Base-by-base conservation (phyloP, 1,284 basidiomycete genomes). In the Leccinum cinnamomeum region DNA sequence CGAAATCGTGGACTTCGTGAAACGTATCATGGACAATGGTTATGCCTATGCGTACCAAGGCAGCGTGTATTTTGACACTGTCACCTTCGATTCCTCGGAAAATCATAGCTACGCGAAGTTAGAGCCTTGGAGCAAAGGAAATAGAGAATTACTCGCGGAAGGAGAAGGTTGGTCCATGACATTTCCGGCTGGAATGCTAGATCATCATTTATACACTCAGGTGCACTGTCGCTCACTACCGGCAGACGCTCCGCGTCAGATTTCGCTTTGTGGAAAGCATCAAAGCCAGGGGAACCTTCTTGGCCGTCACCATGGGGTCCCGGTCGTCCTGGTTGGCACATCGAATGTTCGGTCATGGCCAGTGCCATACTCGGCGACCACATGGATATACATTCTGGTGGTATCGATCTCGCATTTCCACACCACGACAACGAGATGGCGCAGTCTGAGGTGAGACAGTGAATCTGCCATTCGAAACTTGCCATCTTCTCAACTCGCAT, bases 391-490 rank as follows among this genome's bases (percentile, higher is more conserved):
- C 97, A 99, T 75, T 97, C 95, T 6, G 97, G 97, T 55, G 97
- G 97, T 12, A 89, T 95, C 56, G 97, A 99, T 77, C 83, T 99
- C 63, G 93, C 95, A 57, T 99, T 99, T 81, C 97, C 97, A 4
- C 97, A 99, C 79, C 97, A 99, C 75, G 97, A 99, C 76, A 99
- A 99, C 75, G 97, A 99, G 79, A 86, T 99, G 71, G 97, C 97
- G 5, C 97, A 99, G 77, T 90, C 92, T 56, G 97, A 99, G 87
- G 95, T 92, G 72, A 68, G 78, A 66, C 55, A 23, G 50, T 56
- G 53, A 56, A 60, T 62, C 62, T 57, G 58, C 62, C 58, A 54
- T 41, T 39, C 10, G 59, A 56, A 51, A 48, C 7, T 10, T 54
- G 28, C 50, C 58, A 63, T 58, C 30, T 67, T 63, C 59, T 62